A percentile compares a stretch with the other conserved stretches of the same genome.
phyloP scores from a whole-genome alignment of 352 stramenopile genomes.

The Thalassiosira delicatula region DNA sequence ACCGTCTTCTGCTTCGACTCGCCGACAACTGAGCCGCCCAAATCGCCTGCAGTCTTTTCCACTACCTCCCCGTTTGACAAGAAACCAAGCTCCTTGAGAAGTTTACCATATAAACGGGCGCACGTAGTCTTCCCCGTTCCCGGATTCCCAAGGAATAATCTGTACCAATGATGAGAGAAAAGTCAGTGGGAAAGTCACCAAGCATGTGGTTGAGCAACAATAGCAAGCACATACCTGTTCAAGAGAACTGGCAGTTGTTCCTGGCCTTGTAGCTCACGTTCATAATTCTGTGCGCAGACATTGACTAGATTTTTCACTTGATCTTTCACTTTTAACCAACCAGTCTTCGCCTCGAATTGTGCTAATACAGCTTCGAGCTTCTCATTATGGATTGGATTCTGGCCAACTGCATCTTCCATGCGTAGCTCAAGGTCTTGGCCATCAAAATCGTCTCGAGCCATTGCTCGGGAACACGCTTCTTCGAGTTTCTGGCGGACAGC shows the following conservation, averaged over 20 bases:
- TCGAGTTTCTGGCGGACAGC: conserved; percentile 87
- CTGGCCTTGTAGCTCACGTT: conserved; percentile 81
- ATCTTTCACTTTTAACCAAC: conserved; percentile 87
- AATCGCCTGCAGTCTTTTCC: conserved; percentile 88
- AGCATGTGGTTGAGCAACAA: too few species aligned
- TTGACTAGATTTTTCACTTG: conserved; percentile 85
- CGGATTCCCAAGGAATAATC: conserved; percentile 88
- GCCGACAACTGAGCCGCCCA: conserved; percentile 86
- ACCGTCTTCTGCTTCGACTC: conserved; percentile 89
- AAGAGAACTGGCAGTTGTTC: conserved; percentile 83
- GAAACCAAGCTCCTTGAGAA: conserved; percentile 90
- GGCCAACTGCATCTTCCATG: conserved; percentile 86
- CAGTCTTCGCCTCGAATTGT: conserved; percentile 86
- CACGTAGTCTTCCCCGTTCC: conserved; percentile 91
- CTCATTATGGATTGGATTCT: conserved; percentile 85
- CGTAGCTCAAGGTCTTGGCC: conserved; percentile 40
- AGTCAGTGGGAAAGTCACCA: too few species aligned
- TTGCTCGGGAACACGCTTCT: conserved; percentile 77
- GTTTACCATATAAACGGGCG: conserved; percentile 87
- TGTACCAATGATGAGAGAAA: too few species aligned
- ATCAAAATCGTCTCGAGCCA: conserved; percentile 85
- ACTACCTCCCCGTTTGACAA: conserved; percentile 90
- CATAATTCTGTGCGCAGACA: conserved; percentile 87
- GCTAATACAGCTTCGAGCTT: conserved; percentile 81
- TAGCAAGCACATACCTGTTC: too few species aligned